phyloP scores from a whole-genome alignment of 495 filamentous ascomycete species.

The Aspergillus kassunensis region DNA sequence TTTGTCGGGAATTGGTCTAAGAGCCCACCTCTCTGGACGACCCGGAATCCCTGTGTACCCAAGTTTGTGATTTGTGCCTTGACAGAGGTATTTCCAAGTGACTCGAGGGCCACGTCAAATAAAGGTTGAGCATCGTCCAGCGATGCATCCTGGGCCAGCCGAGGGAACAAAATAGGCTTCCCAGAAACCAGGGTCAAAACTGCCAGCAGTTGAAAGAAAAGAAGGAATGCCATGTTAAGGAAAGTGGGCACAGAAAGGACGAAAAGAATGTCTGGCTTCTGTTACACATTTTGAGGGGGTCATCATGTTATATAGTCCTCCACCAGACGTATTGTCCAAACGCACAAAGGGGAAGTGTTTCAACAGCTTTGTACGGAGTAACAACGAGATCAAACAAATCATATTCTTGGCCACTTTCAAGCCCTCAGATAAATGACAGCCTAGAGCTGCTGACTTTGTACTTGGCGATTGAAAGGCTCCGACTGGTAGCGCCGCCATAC shows the following conservation, averaged over 20 bases:
- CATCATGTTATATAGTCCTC: neutral
- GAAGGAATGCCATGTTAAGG: constrained; percentile 16
- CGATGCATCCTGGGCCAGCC: constrained; percentile 13
- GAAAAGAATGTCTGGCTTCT: neutral
- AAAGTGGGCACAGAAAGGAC: neutral
- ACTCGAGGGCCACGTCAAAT: constrained; percentile 11
- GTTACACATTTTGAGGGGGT: neutral
- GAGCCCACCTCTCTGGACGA: constrained; percentile 16
- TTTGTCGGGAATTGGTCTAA: constrained; percentile 14
- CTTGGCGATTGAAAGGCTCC: too few relatives aligned
- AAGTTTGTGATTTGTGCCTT: constrained; percentile 15
- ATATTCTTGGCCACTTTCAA: too few relatives aligned
- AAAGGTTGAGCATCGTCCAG: constrained; percentile 10
- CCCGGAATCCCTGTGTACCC: constrained; percentile 6
- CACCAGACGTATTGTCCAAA: too few relatives aligned
- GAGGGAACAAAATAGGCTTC: constrained; percentile 18
- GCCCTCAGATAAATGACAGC: too few relatives aligned
- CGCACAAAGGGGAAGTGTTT: too few relatives aligned
- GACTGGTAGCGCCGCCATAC: too few relatives aligned
- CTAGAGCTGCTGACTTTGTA: too few relatives aligned
- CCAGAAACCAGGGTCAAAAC: constrained; percentile 21
- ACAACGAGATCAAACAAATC: too few relatives aligned
- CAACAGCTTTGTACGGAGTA: neutral
- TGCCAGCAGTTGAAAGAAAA: constrained; percentile 13
- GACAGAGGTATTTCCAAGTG: constrained; percentile 17